A percentile compares a stretch with the other conserved stretches of the same genome.
Conservation (phyloP, 495 filamentous ascomycete genomes). For the Xylaria venustula region DNA sequence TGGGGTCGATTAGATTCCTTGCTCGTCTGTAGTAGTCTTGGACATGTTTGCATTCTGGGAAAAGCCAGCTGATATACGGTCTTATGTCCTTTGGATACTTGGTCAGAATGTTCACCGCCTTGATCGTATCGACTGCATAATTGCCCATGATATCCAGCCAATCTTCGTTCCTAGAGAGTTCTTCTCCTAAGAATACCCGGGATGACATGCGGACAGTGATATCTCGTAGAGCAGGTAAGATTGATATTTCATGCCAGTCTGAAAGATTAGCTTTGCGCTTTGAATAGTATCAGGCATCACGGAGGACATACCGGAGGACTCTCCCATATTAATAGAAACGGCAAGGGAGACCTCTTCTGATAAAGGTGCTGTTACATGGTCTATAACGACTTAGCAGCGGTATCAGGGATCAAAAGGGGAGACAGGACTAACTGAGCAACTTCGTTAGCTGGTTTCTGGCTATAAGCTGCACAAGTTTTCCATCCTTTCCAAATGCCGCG, state of each 20-base stretch:
- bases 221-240: conserved; percentile 18
- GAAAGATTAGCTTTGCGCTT: background rate
- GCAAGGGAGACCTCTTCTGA: conserved; percentile 41
- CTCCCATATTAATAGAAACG: conserved; percentile 31
- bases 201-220: conserved; percentile 45
- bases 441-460: conserved; percentile 49
- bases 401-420: background rate
- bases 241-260: background rate
- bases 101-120: conserved; percentile 29
- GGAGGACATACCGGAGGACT: conserved; percentile 8
- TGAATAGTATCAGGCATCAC: background rate
- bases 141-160: conserved; percentile 43
- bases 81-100: conserved; percentile 33
- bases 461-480: conserved; percentile 34
- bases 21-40: conserved; percentile 21
- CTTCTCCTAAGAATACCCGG: conserved; percentile 47
- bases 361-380: conserved; percentile 32
- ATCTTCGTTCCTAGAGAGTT: conserved; percentile 42
- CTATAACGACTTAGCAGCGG: conserved; percentile 17
- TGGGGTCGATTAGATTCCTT: conserved; percentile 23
- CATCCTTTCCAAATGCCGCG: conserved; percentile 18
- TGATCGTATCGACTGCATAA: conserved; percentile 36
- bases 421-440: conserved; percentile 33
- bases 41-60: conserved; percentile 29
- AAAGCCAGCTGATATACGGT: conserved; percentile 33